Conservation (phyloP, 2,329 filamentous ascomycete genomes). For the Pleoardoris graminearum region DNA sequence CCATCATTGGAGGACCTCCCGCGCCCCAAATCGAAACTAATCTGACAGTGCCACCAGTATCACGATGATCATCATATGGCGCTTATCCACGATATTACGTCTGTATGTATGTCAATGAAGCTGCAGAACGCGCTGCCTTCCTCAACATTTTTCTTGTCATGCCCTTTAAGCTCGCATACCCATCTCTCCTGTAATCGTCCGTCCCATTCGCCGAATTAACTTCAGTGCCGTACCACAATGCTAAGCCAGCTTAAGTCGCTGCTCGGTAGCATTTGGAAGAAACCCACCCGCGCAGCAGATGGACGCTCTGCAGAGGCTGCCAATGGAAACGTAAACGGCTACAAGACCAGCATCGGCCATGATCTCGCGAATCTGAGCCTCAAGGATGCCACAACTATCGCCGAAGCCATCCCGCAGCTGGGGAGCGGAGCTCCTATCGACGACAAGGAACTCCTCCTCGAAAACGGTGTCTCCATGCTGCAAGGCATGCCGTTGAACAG, state of each 20-base stretch:
- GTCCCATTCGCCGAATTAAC: too few species aligned
- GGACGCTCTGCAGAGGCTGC: constrained; percentile 18
- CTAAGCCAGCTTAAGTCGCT: background rate
- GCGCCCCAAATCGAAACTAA: background rate
- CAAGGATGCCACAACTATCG: constrained; percentile 46
- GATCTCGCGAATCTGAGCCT: constrained; percentile 62
- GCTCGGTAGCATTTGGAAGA: constrained; percentile 1
- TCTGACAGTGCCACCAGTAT: background rate
- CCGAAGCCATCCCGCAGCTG: constrained; percentile 66
- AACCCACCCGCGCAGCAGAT: background rate
- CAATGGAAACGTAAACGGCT: constrained; percentile 23
- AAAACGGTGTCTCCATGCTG: constrained; percentile 58
- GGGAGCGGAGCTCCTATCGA: constrained; percentile 67
- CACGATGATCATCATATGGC: background rate
- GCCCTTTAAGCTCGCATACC: too few species aligned
- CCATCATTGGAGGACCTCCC: background rate
- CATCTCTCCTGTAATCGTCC: too few species aligned
- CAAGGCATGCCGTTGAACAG: constrained; percentile 56
- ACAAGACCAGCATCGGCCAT: constrained; percentile 40
- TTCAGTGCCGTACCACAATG: too few species aligned
- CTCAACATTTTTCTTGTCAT: background rate
- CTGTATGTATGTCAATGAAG: background rate
- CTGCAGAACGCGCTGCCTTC: background rate
- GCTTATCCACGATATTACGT: background rate
- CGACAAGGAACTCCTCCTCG: constrained; percentile 55